These are phyloP conservation scores for Chalaropsis ovoidea DNA, from an alignment of 2,329 filamentous ascomycete genomes.

Conservation along the genomic window DNA sequence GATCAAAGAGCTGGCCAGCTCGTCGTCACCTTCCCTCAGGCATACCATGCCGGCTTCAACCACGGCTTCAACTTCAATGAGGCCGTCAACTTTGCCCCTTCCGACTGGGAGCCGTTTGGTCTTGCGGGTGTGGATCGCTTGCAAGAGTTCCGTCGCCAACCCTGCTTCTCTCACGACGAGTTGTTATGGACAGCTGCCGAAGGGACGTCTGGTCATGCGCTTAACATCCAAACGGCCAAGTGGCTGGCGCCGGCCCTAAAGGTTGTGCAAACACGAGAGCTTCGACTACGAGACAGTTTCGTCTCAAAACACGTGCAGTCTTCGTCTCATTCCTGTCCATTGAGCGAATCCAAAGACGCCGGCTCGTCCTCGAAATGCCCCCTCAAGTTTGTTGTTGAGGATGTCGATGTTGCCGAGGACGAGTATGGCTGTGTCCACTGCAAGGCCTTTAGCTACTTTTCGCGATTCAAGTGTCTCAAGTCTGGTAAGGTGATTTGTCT, in stretches of 20 bases:
- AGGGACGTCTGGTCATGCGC: slow-evolving; percentile 52
- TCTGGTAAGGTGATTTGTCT: slow-evolving; percentile 76
- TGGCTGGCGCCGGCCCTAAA: slow-evolving; percentile 86
- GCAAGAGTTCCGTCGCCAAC: slow-evolving; percentile 77
- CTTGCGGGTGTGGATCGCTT: slow-evolving; percentile 76
- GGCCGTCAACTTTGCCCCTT: slow-evolving; percentile 92
- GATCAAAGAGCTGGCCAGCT: slow-evolving; percentile 94
- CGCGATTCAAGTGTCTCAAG: slow-evolving; percentile 74
- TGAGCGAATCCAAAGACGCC: slow-evolving; percentile 32
- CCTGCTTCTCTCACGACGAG: slow-evolving; percentile 96
- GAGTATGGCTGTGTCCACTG: slow-evolving; percentile 88
- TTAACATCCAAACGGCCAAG: slow-evolving; percentile 79
- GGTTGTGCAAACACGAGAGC: slow-evolving; percentile 65
- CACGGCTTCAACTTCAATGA: slow-evolving; percentile 99
- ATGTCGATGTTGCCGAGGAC: slow-evolving; percentile 73
- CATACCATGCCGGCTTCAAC: slow-evolving; percentile 96
- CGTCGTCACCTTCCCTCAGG: slow-evolving; percentile 91
- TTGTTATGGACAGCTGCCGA: slow-evolving; percentile 82
- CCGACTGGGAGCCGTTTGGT: slow-evolving; percentile 90
- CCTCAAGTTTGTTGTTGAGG: slow-evolving; percentile 54
- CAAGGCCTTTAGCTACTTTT: slow-evolving; percentile 85
- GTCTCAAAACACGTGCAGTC: slow-evolving; percentile 51
- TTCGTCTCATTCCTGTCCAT: slow-evolving; percentile 45
- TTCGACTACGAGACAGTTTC: slow-evolving; percentile 57
- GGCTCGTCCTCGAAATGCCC: slow-evolving; percentile 40